These are phyloP conservation scores for Uromyces viciae-fabae DNA, from an alignment of 1,284 basidiomycete species.

Conservation along the genomic window DNA sequence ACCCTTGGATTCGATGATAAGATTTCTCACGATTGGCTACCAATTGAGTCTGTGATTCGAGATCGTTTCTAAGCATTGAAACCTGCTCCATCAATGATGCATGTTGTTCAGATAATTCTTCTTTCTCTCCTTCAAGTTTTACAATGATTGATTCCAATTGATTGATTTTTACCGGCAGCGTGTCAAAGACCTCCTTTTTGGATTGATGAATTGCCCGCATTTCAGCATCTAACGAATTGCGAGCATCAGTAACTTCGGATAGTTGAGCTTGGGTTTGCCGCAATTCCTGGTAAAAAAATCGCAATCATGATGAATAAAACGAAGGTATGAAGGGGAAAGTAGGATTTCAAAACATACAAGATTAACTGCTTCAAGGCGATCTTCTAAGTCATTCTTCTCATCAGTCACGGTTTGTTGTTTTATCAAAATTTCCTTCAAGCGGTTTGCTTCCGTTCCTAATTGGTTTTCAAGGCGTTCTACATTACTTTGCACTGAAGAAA, in stretches of 20 bases:
- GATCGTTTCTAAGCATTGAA: not conserved
- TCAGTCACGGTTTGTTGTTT: not conserved
- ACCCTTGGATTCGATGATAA: conserved; percentile 19
- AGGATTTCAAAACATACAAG: conserved; percentile 5
- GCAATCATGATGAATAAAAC: not conserved
- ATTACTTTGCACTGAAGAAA: conserved; percentile 5
- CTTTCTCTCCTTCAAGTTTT: conserved; percentile 27
- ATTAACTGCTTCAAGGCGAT: conserved; percentile 14
- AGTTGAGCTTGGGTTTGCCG: conserved; percentile 29
- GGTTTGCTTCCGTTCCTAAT: conserved; percentile 10
- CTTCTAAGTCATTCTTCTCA: conserved; percentile 2
- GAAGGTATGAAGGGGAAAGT: not conserved
- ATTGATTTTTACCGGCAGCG: conserved; percentile 22
- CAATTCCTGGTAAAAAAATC: not conserved
- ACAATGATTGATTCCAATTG: conserved; percentile 20
- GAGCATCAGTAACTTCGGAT: conserved; percentile 28
- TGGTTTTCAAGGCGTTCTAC: not conserved
- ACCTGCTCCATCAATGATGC: conserved; percentile 2
- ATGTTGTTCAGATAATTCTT: conserved; percentile 9
- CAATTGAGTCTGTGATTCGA: not conserved
- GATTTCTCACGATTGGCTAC: conserved; percentile 14
- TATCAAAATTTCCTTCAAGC: not conserved
- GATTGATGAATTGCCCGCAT: conserved; percentile 27
- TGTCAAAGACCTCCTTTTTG: conserved; percentile 6
- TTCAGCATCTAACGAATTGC: conserved; percentile 37